These are phyloP conservation scores for Tuber melanosporum DNA, from an alignment of 495 filamentous ascomycete genomes.

Conservation along the genomic window DNA sequence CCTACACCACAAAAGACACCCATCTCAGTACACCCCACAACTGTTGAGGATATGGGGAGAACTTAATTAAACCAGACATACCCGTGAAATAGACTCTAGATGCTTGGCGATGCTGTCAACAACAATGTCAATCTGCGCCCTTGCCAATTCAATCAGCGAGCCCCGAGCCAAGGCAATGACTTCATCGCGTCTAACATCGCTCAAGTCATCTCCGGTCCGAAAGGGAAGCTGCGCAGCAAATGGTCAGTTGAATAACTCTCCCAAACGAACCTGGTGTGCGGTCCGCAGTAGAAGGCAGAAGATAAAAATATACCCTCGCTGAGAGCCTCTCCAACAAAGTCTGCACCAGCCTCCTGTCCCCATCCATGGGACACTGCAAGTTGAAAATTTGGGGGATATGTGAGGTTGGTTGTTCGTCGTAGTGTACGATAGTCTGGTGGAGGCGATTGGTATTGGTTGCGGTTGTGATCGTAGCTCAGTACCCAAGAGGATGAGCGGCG, in stretches of 20 bases:
- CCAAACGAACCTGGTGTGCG: conserved; percentile 8
- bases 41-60: background rate
- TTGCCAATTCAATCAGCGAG: conserved; percentile 56
- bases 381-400: background rate
- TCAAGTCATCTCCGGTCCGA: conserved; percentile 54
- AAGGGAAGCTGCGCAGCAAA: conserved; percentile 52
- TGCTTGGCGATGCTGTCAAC: conserved; percentile 51
- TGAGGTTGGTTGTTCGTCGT: background rate
- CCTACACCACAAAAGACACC: background rate
- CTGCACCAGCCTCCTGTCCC: conserved; percentile 57
- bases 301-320: conserved; percentile 50
- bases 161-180: conserved; percentile 54
- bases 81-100: conserved; percentile 40
- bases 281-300: background rate
- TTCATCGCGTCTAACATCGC: conserved; percentile 57
- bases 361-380: conserved; percentile 49
- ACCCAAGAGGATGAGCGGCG: background rate
- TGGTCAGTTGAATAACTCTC: conserved; percentile 6
- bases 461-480: background rate
- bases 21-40: background rate
- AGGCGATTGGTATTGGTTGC: background rate
- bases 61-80: conserved; percentile 12
- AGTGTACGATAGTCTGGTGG: background rate
- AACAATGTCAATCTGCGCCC: conserved; percentile 50
- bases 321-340: conserved; percentile 59